These are phyloP conservation scores for Asclepias syriaca DNA, from an alignment of 257 asterid species.

Conservation along the genomic window DNA sequence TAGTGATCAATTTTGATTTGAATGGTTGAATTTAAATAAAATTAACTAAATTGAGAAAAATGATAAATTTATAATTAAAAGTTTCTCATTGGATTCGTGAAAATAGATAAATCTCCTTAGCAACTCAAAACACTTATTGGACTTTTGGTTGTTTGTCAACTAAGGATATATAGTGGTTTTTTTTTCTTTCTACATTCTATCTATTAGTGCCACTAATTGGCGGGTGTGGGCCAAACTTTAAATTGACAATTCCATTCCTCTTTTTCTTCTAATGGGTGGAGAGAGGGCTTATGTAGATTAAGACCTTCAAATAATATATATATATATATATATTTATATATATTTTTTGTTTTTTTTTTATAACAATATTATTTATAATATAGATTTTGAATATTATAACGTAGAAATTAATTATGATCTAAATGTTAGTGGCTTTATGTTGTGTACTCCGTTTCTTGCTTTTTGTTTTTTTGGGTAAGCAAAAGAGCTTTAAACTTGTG, in stretches of 20 bases:
- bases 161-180: constrained; percentile 24
- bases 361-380: too few relatives aligned
- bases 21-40: too few relatives aligned
- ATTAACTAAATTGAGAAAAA: too few relatives aligned
- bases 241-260: not conserved
- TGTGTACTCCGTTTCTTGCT: constrained; percentile 15
- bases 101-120: too few relatives aligned
- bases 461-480: constrained; percentile 3
- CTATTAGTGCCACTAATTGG: not conserved
- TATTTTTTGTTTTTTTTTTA: too few relatives aligned
- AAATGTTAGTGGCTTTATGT: constrained; percentile 51
- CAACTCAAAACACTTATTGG: not conserved
- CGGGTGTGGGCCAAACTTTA: not conserved
- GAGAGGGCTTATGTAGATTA: not conserved
- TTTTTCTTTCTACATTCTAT: not conserved
- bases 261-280: not conserved
- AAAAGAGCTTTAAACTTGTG: constrained; percentile 8
- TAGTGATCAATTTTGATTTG: too few relatives aligned
- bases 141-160: not conserved
- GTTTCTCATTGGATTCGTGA: too few relatives aligned
- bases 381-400: too few relatives aligned
- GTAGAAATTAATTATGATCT: not conserved
- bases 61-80: too few relatives aligned
- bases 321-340: too few relatives aligned
- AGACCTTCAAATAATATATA: not conserved